A percentile compares a stretch with the other conserved stretches of the same genome.
These are phyloP conservation scores for Fusarium tupiense DNA, from an alignment of 2,329 filamentous ascomycete species.

Conservation along the genomic window DNA sequence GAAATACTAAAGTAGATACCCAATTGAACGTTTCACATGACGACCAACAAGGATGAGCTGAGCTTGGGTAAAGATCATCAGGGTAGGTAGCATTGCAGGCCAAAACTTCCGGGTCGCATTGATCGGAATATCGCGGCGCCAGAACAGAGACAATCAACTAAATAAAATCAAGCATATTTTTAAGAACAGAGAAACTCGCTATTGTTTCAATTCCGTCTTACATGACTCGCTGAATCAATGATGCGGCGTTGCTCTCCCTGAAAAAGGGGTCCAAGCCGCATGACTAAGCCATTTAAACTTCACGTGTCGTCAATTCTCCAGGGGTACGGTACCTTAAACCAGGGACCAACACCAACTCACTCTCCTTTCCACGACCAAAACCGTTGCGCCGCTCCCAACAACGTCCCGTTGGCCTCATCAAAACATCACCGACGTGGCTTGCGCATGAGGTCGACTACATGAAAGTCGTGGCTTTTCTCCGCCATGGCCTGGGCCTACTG, in stretches of 20 bases:
- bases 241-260: neutral
- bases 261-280: constrained; percentile 20
- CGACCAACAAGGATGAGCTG: neutral
- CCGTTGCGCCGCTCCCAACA: constrained; percentile 21
- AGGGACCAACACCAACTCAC: constrained; percentile 8
- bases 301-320: constrained; percentile 26
- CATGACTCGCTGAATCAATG: neutral
- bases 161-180: neutral
- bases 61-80: constrained; percentile 2
- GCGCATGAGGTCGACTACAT: constrained; percentile 58
- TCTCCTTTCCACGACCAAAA: constrained; percentile 11
- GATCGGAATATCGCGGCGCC: neutral
- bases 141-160: too few species aligned
- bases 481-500: constrained; percentile 64
- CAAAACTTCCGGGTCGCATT: neutral
- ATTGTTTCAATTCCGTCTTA: neutral
- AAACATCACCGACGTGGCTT: constrained; percentile 20
- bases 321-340: neutral
- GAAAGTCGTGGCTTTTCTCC: constrained; percentile 63
- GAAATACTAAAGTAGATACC: constrained; percentile 6
- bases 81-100: neutral
- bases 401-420: constrained; percentile 5
- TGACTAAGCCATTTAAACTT: constrained; percentile 37
- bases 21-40: neutral
- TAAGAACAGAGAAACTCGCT: neutral